Evolutionary conservation across 768 basidiomycete genomes (phyloP), one percentile per base, ranked within the genome.

Genomic region (Termitomyces sp.): DNA sequence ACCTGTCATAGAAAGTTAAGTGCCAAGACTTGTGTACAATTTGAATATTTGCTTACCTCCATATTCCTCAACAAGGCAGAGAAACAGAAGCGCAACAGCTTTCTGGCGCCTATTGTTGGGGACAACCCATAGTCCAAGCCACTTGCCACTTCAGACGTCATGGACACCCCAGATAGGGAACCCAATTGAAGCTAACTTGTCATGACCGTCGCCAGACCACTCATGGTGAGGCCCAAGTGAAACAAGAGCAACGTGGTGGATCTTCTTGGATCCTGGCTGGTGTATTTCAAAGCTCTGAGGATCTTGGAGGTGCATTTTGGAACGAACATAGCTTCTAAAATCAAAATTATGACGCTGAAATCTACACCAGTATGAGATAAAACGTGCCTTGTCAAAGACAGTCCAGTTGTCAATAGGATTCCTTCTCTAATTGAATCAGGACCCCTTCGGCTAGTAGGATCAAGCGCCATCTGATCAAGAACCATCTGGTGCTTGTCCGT

Each of bases 161-260:
- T 57, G 39, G 28, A 73, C 58, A 10, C 61, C 72, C 65, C 65
- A 65, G 7, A 72, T 65, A 1, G 66, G 69, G 61, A 74, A 73
- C 1, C 72, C 69, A 31, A 72, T 69, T 13, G 29, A 47, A 15
- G 49, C 50, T 1, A 74, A 60, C 57, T 75, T 74, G 56, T 73
- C 70, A 51, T 75, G 70, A 3, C 73, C 73, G 66, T 75, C 69
- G 6, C 60, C 69, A 47, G 62, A 64, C 72, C 73, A 75, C 37
- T 68, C 63, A 41, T 71, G 64, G 55, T 74, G 59, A 10, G 65
- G 61, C 1, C 73, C 73, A 47, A 73, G 48, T 2, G 59, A 34
- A 8, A 60, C 56, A 4, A 69, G 37, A 9, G 13, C 26, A 2
- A 31, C 55, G 10, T 64, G 46, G 31, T 60, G 54, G 10, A 71